These are phyloP conservation scores for Paulownia fortunei DNA, from an alignment of 257 asterid species.

Conservation along the genomic window DNA sequence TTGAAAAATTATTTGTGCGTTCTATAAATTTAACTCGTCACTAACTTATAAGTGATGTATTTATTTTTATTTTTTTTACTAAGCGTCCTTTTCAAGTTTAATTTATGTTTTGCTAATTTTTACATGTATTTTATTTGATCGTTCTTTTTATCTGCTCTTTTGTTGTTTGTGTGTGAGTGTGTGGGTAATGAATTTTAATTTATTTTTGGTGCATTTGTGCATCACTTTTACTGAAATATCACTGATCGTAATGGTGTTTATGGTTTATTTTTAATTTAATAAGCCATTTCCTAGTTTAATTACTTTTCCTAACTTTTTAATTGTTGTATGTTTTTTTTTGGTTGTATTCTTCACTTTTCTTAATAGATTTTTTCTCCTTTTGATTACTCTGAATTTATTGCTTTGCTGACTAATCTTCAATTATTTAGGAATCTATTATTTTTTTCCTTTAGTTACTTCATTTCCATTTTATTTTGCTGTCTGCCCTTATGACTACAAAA, in stretches of 20 bases:
- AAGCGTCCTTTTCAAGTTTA: neutral
- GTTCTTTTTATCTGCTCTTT: conserved; percentile 2
- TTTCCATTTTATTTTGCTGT: conserved; percentile 21
- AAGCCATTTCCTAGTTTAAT: neutral
- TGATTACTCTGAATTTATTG: neutral
- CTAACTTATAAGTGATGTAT: neutral
- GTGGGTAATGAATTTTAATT: too few species aligned
- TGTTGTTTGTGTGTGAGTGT: too few species aligned
- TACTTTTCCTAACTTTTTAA: neutral
- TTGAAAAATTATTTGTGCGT: neutral
- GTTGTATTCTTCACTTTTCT: neutral
- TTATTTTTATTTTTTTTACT: too few species aligned
- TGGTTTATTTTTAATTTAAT: neutral
- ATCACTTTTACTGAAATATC: neutral
- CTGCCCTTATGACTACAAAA: conserved; percentile 1
- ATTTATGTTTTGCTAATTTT: neutral
- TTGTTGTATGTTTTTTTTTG: neutral
- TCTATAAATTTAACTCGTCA: neutral
- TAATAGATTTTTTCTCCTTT: neutral
- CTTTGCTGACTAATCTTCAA: conserved; percentile 2
- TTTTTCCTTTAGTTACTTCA: conserved; percentile 5
- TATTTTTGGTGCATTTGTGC: neutral
- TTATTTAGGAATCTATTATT: conserved; percentile 13
- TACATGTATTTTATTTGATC: neutral
- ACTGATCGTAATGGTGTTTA: conserved; percentile 6